Conservation (phyloP, 768 basidiomycete genomes). For the Ephemerocybe angulata region DNA sequence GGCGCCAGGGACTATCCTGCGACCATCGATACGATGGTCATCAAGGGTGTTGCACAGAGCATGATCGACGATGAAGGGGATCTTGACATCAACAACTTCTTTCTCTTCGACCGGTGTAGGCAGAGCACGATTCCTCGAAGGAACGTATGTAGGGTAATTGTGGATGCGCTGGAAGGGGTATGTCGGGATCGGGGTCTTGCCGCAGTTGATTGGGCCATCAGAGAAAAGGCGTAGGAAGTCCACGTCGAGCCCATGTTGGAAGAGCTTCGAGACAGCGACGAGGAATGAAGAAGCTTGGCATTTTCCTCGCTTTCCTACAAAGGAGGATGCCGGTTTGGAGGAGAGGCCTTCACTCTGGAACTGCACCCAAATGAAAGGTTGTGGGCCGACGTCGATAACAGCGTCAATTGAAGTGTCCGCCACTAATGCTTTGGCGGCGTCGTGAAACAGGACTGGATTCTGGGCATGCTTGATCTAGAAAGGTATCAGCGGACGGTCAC, state of each 20-base stretch:
- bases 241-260: conserved; percentile 24
- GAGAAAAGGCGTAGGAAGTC: conserved; percentile 23
- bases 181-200: conserved; percentile 28
- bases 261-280: conserved; percentile 23
- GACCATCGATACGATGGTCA: conserved; percentile 33
- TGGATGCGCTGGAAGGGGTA: conserved; percentile 35
- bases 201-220: conserved; percentile 19
- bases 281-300: conserved; percentile 31
- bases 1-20: conserved; percentile 31
- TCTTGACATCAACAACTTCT: not conserved
- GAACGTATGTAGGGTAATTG: conserved; percentile 29
- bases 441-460: conserved; percentile 27
- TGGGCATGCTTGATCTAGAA: conserved; percentile 31
- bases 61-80: conserved; percentile 24
- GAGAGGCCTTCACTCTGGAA: conserved; percentile 25
- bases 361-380: conserved; percentile 30
- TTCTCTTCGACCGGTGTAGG: not conserved
- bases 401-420: conserved; percentile 21
- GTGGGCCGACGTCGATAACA: conserved; percentile 32
- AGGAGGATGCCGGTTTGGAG: conserved; percentile 20
- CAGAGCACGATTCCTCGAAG: conserved; percentile 16
- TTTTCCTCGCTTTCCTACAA: conserved; percentile 28
- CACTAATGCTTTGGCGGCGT: conserved; percentile 19
- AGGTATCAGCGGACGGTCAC: conserved; percentile 4
- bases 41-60: conserved; percentile 26